A percentile compares a stretch with the other conserved stretches of the same genome.
phyloP scores from a whole-genome alignment of 2,329 filamentous ascomycete species.

The Phialocephala sp. region DNA sequence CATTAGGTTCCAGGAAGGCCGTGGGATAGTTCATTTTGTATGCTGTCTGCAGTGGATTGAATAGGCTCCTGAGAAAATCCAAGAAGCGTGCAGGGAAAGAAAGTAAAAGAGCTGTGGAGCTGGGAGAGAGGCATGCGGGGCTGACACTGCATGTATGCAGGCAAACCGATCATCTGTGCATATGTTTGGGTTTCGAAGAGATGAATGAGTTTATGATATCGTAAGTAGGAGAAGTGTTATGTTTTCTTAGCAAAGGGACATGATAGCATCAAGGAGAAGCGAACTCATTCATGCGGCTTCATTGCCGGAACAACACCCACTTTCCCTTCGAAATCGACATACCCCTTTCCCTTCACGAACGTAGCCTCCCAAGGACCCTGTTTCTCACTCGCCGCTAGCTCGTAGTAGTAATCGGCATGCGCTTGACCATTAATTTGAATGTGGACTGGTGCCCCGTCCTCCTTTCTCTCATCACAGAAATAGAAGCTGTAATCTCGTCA shows the following conservation, averaged over 20 bases:
- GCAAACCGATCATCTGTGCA: neutral
- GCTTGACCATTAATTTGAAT: slow-evolving; percentile 47
- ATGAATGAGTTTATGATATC: no score
- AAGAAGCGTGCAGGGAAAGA: neutral
- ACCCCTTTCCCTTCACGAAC: slow-evolving; percentile 47
- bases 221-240: neutral
- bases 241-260: neutral
- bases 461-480: slow-evolving; percentile 54
- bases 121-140: neutral
- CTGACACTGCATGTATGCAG: neutral
- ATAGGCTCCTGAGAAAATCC: neutral
- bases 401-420: slow-evolving; percentile 48
- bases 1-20: neutral
- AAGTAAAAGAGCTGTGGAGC: neutral
- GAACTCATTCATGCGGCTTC: neutral
- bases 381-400: slow-evolving; percentile 46
- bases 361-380: slow-evolving; percentile 53
- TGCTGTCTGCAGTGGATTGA: neutral
- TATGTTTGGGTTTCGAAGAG: no score
- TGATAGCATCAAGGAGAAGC: no score
- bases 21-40: neutral
- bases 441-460: slow-evolving; percentile 45
- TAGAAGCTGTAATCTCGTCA: slow-evolving; percentile 49
- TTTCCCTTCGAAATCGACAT: slow-evolving; percentile 31
- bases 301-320: neutral